Evolutionary conservation across 495 filamentous ascomycete species (phyloP).

Genomic region (Penicillium cosmopolitanum): DNA sequence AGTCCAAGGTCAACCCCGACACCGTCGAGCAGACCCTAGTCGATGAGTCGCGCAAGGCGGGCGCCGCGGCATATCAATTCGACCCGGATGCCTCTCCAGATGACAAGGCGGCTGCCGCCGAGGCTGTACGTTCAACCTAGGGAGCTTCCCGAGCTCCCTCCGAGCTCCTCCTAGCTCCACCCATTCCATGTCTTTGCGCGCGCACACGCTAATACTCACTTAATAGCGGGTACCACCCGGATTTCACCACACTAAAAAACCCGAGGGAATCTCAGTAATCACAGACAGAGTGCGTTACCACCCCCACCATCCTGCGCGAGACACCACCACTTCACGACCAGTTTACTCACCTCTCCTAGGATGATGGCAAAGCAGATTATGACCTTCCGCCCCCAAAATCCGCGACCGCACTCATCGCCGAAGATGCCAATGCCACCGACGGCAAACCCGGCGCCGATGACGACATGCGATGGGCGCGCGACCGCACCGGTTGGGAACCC

Average conservation of each 20-base stretch:
- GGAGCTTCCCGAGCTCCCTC: background rate
- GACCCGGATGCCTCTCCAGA: slow-evolving; percentile 82
- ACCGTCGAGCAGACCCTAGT: slow-evolving; percentile 72
- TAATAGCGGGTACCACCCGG: slow-evolving; percentile 60
- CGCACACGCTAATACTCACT: slow-evolving; percentile 18
- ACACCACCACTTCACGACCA: background rate
- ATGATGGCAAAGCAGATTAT: slow-evolving; percentile 71
- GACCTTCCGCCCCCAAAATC: slow-evolving; percentile 78
- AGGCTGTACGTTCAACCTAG: slow-evolving; percentile 62
- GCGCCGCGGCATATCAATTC: slow-evolving; percentile 80
- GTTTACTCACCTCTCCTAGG: slow-evolving; percentile 39
- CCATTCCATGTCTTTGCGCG: background rate
- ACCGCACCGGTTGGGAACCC: slow-evolving; percentile 85
- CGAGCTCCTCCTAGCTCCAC: background rate
- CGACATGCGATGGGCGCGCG: slow-evolving; percentile 67
- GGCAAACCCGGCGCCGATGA: slow-evolving; percentile 51
- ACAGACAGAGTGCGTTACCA: slow-evolving; percentile 65
- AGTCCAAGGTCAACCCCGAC: slow-evolving; percentile 68
- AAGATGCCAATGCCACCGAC: slow-evolving; percentile 49
- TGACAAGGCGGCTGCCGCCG: slow-evolving; percentile 78
- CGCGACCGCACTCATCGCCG: slow-evolving; percentile 59
- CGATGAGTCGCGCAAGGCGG: slow-evolving; percentile 74
- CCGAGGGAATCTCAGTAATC: slow-evolving; percentile 67
- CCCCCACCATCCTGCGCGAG: background rate
- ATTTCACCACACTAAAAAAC: slow-evolving; percentile 66